These are phyloP conservation scores for Euphorbia pulcherrima DNA, from an alignment of 345 rosid species.

Conservation along the genomic window DNA sequence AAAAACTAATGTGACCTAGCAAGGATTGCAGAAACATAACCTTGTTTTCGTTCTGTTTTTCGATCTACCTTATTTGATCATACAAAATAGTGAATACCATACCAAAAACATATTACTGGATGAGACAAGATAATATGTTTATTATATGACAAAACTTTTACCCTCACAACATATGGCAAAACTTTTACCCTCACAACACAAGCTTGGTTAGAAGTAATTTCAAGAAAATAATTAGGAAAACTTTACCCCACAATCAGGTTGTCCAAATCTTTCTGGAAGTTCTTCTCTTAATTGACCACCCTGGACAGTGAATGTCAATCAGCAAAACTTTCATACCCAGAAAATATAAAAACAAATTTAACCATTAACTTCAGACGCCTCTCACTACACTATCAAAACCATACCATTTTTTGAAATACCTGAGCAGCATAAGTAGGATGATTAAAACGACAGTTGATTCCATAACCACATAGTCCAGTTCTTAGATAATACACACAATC, in stretches of 20 bases:
- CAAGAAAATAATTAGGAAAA: neutral
- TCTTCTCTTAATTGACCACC: constrained; percentile 47
- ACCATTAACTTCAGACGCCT: neutral
- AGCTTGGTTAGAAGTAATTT: constrained; percentile 6
- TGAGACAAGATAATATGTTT: neutral
- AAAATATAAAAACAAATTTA: neutral
- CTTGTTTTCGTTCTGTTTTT: neutral
- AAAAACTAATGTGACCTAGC: neutral
- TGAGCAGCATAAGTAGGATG: constrained; percentile 58
- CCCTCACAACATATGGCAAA: neutral
- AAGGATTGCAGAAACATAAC: neutral
- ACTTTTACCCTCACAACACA: neutral
- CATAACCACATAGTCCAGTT: constrained; percentile 71
- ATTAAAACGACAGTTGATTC: constrained; percentile 63
- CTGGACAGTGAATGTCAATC: constrained; percentile 28
- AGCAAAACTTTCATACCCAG: neutral
- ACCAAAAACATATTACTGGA: neutral
- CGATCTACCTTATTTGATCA: neutral
- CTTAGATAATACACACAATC: constrained; percentile 61
- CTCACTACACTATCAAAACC: neutral
- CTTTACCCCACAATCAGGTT: constrained; percentile 72
- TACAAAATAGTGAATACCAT: neutral
- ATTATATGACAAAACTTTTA: neutral
- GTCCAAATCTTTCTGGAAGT: constrained; percentile 65
- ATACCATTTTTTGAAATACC: constrained; percentile 21